A percentile compares a stretch with the other conserved stretches of the same genome.
Conservation (phyloP, 306 rosid genomes). For the Prunus mira region DNA sequence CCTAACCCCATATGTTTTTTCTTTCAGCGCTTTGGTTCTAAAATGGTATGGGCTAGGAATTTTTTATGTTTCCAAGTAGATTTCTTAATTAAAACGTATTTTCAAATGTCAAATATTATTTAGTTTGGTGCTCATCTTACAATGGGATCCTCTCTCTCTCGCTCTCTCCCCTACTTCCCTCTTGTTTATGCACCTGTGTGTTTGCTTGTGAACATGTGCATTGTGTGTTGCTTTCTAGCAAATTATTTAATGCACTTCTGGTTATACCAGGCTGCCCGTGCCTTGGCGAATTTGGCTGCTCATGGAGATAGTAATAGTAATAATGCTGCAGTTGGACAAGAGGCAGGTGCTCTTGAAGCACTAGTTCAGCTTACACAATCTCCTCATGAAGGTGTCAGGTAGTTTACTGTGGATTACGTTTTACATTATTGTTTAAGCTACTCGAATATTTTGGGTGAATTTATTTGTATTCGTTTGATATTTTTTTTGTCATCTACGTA, state of each 20-base stretch:
- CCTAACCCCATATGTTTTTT: background rate
- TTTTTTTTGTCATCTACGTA: background rate
- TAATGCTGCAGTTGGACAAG: constrained; percentile 98
- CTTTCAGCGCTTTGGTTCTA: background rate
- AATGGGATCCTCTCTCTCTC: background rate
- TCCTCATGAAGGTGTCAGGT: constrained; percentile 99
- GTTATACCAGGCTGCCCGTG: constrained; percentile 90
- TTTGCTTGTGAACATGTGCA: constrained; percentile 1
- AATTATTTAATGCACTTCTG: constrained; percentile 23
- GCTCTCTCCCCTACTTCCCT: background rate
- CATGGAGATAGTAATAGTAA: constrained; percentile 99
- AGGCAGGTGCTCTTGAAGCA: constrained; percentile 99
- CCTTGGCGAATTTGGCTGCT: constrained; percentile 99
- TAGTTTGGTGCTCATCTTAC: no score
- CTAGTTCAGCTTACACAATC: constrained; percentile 97
- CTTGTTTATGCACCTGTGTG: background rate
- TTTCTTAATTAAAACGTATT: background rate
- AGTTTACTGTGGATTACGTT: constrained; percentile 10
- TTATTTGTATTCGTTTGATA: background rate
- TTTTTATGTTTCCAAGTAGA: background rate
- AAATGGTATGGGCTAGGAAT: background rate
- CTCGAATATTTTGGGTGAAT: background rate
- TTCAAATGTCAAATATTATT: constrained; percentile 1
- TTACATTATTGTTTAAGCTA: background rate
- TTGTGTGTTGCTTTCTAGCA: background rate